phyloP scores from a whole-genome alignment of 345 rosid species.

The Eucalyptus regnans region DNA sequence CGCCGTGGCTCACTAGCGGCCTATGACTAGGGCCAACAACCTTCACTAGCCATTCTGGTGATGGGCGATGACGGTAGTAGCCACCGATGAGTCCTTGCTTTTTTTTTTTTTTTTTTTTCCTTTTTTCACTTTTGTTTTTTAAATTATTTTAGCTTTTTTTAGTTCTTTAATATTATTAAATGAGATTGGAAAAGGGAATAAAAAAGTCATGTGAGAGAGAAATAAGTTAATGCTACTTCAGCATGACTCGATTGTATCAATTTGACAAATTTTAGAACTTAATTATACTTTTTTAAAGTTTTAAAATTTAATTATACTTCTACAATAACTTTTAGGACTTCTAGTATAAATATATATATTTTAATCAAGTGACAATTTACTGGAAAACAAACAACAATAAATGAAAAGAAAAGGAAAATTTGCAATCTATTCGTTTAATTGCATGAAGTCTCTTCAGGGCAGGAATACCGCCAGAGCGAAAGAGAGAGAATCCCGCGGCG shows the following conservation, averaged over 20 bases:
- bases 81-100: fast-evolving
- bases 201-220: too few species aligned
- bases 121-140: too few species aligned
- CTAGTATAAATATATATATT: too few species aligned
- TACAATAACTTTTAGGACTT: fast-evolving
- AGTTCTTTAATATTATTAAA: too few species aligned
- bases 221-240: fast-evolving
- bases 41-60: fast-evolving
- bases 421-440: not conserved
- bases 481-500: not conserved
- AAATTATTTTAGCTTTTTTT: too few species aligned
- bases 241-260: fast-evolving
- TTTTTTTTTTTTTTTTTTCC: too few species aligned
- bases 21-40: fast-evolving
- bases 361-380: not conserved
- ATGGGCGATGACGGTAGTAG: fast-evolving
- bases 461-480: not conserved
- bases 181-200: too few species aligned
- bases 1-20: fast-evolving
- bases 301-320: fast-evolving
- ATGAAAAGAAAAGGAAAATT: too few species aligned
- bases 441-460: not conserved
- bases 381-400: not conserved
- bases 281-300: too few species aligned
- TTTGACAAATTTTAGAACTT: too few species aligned